Base-by-base conservation (phyloP, 306 rosid species). In the Gleditsia sinensis region DNA sequence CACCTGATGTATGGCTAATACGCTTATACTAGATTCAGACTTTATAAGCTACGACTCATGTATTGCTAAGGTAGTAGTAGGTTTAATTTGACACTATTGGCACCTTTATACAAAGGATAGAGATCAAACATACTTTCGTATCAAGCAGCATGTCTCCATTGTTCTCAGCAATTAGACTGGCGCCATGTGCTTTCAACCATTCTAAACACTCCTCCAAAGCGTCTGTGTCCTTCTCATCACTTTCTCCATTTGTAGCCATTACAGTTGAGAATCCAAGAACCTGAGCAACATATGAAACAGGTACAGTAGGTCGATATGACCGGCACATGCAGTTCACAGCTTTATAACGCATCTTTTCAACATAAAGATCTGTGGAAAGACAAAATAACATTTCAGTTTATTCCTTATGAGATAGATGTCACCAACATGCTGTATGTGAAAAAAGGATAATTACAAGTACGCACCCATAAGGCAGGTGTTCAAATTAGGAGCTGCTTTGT, bases 181-280 rank as follows among this genome's bases (percentile, higher is more conserved):
- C 98, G 61, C 99, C 99, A 17, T 95, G 99, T 3, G 86, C 84
- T 83, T 95, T 95, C 81, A 95, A 86, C 99, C 99, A 95, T 54
- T 95, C 99, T 67, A 82, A 51, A 79, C 99, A 95, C 70, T 92
- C 99, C 43, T 88, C 98, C 67, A 90, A 61, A 43, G 88, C 93
- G 34, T 88, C 86, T 0, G 82, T 49, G 21, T 94, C 95, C 83
- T 80, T 84, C 77, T 82, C 93, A 6, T 81, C 81, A 17, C 60
- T 80, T 64, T 39, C 90, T 71, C 86, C 94, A 54, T 68, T 82
- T 72, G 67, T 64, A 51, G 76, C 67, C 48, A 72, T 25, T 9
- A 49, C 37, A 40, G 68, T 51, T 69, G 86, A 74, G 72, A 95
- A 95, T 64, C 99, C 96, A 78, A 95, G 88, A 78, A 95, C 87